Evolutionary conservation across 192 early-diverging fungal species (phyloP), one percentile per base, ranked within the genome.

Genomic region (Coemansia sp.): DNA sequence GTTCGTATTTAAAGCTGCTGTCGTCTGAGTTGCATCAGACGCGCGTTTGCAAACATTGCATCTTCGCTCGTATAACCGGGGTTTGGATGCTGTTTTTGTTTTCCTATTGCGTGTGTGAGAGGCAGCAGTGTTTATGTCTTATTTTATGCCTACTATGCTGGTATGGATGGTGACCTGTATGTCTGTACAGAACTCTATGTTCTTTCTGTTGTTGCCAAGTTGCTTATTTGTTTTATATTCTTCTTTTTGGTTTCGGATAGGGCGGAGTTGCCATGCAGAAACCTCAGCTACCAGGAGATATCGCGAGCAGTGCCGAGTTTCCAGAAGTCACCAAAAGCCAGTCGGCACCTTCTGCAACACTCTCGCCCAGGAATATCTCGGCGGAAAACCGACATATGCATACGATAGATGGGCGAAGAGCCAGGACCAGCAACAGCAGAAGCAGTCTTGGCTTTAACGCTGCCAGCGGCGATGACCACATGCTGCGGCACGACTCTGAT

Each of bases 401-500:
- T 8, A 13, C 13, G 23, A 25, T 12, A 26, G 48, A 26, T 51
- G 48, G 25, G 23, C 48, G 21, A 51, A 34, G 18, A n/a, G 6
- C 9, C n/a, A n/a, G n/a, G 30, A 7, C 18, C 10, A 4, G n/a
- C 4, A 57, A 57, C 30, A 57, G 55, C 55, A 57, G 55, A 31
- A 31, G 55, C 55, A 57, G 55, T 7, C 31, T 57, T 34, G 55
- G 55, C 1, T 15, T 57, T 2, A 30, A 31, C 25, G 43, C 42
- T 4, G 7, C 59, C 2, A 29, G 10, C 8, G 16, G 18, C 39
- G 43, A 30, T 13, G n/a, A 39, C 28, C 59, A 8, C 43, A 30
- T 9, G 31, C 7, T 39, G 55, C 59, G 43, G 45, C 53, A 59
- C 13, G 25, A 39, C 29, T 59, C 60, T 30, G 61, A 58, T 26